phyloP scores from a whole-genome alignment of 176 grass and related monocot genomes.

The Elymus sibiricus region DNA sequence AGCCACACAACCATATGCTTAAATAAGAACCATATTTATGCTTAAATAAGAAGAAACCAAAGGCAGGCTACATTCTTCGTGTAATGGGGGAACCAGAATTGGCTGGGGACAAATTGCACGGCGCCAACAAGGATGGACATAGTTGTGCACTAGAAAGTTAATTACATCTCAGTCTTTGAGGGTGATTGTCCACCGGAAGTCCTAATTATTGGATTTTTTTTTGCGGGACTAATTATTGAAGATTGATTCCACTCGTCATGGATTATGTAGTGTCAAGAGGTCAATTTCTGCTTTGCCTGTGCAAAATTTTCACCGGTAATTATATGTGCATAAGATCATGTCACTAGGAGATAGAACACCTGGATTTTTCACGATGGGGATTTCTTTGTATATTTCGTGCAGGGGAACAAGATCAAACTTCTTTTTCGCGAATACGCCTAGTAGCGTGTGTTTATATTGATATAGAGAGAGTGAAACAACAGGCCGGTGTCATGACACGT shows the following conservation, averaged over 20 bases:
- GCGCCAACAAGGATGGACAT: background rate
- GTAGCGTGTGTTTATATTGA: too few species aligned
- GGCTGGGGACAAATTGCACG: background rate
- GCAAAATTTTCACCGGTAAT: too few species aligned
- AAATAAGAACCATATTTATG: too few species aligned
- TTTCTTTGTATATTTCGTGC: background rate
- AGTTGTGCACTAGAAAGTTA: background rate
- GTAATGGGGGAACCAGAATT: background rate
- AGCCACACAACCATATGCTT: background rate
- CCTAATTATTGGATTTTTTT: background rate
- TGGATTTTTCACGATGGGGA: background rate
- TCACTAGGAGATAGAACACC: background rate
- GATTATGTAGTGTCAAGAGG: background rate
- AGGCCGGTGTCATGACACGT: too few species aligned
- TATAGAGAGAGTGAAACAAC: too few species aligned
- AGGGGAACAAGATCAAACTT: too few species aligned
- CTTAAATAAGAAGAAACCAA: background rate
- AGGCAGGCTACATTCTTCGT: background rate
- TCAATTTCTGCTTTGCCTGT: background rate
- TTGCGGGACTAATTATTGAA: too few species aligned
- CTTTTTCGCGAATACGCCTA: too few species aligned
- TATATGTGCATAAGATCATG: background rate
- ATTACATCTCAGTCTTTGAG: background rate
- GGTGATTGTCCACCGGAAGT: conserved; percentile 25
- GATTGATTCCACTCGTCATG: background rate